phyloP scores from a whole-genome alignment of 2,329 filamentous ascomycete genomes.

The Seiridium cupressi region DNA sequence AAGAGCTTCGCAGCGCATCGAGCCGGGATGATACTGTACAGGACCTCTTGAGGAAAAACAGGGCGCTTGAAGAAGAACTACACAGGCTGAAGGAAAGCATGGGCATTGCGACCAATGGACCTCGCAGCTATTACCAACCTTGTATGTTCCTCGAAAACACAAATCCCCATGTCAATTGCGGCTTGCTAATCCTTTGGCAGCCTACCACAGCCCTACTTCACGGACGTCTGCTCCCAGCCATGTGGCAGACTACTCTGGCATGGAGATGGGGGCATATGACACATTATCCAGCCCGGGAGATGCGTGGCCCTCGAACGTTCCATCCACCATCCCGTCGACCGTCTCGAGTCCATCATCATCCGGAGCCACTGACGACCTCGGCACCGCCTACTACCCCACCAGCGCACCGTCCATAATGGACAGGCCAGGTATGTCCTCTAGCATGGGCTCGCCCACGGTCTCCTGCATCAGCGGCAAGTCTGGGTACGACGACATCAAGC shows the following conservation, averaged over 20 bases:
- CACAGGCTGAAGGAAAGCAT: constrained; percentile 42
- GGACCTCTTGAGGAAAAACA: constrained; percentile 50
- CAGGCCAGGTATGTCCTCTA: constrained; percentile 23
- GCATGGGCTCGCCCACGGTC: constrained; percentile 28
- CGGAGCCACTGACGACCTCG: constrained; percentile 45
- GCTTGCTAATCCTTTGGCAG: constrained; percentile 9
- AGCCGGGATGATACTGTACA: constrained; percentile 50
- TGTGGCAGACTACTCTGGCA: constrained; percentile 40
- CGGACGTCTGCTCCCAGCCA: constrained; percentile 42
- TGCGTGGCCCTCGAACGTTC: constrained; percentile 42
- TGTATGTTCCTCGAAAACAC: constrained; percentile 15
- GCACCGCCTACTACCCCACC: constrained; percentile 44
- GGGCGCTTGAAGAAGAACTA: constrained; percentile 53
- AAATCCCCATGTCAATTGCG: background rate
- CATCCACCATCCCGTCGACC: constrained; percentile 44
- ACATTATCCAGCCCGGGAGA: constrained; percentile 42
- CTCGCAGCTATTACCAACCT: constrained; percentile 21
- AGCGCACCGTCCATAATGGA: constrained; percentile 46
- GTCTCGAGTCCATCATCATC: constrained; percentile 53
- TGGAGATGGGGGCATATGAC: constrained; percentile 40
- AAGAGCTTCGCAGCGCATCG: constrained; percentile 60
- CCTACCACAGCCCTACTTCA: constrained; percentile 34
- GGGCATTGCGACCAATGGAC: constrained; percentile 33
- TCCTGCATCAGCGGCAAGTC: constrained; percentile 30
- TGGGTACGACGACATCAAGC: constrained; percentile 30